Evolutionary conservation across 2,329 filamentous ascomycete species (phyloP), one percentile per base, ranked within the genome.

Genomic region (Ceratocystis lukuohia): DNA sequence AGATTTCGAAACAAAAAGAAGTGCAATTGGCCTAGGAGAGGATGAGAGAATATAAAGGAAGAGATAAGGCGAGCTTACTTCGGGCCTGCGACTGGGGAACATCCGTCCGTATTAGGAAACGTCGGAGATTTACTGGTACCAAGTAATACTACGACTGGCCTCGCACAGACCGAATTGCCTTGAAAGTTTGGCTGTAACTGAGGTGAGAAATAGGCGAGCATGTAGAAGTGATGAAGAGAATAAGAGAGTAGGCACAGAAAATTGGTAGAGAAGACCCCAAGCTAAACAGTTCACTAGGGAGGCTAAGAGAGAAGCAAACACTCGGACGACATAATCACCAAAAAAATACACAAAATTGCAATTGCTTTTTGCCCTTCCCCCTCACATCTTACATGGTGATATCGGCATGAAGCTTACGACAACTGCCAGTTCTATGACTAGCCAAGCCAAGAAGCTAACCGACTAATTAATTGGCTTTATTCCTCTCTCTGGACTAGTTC

Each of bases 401-500:
- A 22, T 56, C 8, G 3, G 25, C 22, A 22, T 28, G 12, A 5
- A 57, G 10, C 37, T 41, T 28, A 17, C 17, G 12, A 25, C 28
- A 57, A 57, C 22, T 57, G 53, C 25, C 25, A 3, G n/a, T 15
- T 30, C 30, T 15, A 15, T 57, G 4, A 7, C 30, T 15, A 57
- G 22, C 25, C 53, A 7, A 30, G 12, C 6, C 53, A 30, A 17
- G 3, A 7, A 30, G 12, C 6, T 20, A 30, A 6, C 12, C 12
- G 1, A 37, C 7, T 37, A 37, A 15, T 41, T 15, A 41, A 41
- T 41, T 41, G 0, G 37, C 37, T 41, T 20, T 28, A 28, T 28
- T 70, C 65, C 3, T 70, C 64, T 66, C 67, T 66, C 66, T 67
- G 69, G 61, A 66, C 50, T 67, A 59, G 65, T 67, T 69, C 69